phyloP scores from a whole-genome alignment of 1,284 basidiomycete genomes.

The Puccinia coronata region DNA sequence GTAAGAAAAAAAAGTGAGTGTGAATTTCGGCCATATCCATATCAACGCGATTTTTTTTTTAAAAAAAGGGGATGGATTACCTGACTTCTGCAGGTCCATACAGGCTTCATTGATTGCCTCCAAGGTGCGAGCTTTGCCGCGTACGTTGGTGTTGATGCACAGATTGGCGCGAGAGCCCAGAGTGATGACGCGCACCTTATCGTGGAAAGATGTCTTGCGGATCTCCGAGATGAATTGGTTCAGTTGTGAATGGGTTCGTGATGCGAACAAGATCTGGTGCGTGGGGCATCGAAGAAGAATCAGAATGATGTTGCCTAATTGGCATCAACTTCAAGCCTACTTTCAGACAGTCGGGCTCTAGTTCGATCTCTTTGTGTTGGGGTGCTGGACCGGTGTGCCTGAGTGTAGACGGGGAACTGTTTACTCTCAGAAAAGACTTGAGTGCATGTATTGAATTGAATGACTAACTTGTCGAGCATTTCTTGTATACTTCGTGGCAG shows the following conservation, averaged over 20 bases:
- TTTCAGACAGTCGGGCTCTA: slow-evolving; percentile 41
- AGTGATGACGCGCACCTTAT: slow-evolving; percentile 67
- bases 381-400: slow-evolving; percentile 33
- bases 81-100: slow-evolving; percentile 74
- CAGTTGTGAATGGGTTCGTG: slow-evolving; percentile 91
- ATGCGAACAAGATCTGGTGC: slow-evolving; percentile 76
- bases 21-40: too few relatives aligned
- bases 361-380: slow-evolving; percentile 40
- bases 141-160: slow-evolving; percentile 83
- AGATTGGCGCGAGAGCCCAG: slow-evolving; percentile 89
- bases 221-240: slow-evolving; percentile 87
- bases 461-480: slow-evolving; percentile 42
- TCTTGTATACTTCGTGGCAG: slow-evolving; percentile 44
- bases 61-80: too few relatives aligned
- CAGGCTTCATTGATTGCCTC: slow-evolving; percentile 91
- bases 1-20: background rate
- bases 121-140: slow-evolving; percentile 62
- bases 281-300: background rate
- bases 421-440: background rate
- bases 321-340: slow-evolving; percentile 60
- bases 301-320: slow-evolving; percentile 66
- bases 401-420: slow-evolving; percentile 10
- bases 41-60: too few relatives aligned
- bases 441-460: background rate
- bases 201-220: slow-evolving; percentile 66